phyloP scores from a whole-genome alignment of 148 eudicot genomes.

The Rhododendron ovatum region DNA sequence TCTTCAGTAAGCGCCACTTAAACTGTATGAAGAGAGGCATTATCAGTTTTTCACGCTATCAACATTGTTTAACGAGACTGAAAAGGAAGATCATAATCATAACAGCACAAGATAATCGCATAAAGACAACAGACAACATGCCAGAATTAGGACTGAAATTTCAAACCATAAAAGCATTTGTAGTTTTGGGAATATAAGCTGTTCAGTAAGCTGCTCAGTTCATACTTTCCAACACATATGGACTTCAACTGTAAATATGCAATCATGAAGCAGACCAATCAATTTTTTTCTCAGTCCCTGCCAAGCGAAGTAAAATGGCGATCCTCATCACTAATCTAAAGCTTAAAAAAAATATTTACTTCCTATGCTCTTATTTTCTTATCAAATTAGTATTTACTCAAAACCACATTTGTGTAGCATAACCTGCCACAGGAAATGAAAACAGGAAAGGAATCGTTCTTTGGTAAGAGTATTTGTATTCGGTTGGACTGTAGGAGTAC shows the following conservation, averaged over 20 bases:
- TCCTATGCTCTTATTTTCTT: not conserved
- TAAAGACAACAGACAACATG: not conserved
- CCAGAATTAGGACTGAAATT: not conserved
- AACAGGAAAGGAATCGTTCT: not conserved
- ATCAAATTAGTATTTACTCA: not conserved
- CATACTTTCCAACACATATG: not conserved
- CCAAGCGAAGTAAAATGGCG: not conserved
- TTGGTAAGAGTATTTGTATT: not conserved
- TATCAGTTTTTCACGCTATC: not conserved
- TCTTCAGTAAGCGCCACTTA: constrained; percentile 77
- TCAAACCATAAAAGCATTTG: not conserved
- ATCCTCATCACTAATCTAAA: not conserved
- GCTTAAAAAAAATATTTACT: not conserved
- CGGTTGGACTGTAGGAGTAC: not conserved
- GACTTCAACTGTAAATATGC: not conserved
- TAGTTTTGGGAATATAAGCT: not conserved
- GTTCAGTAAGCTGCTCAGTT: too few species aligned
- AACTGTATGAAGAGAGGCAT: constrained; percentile 41
- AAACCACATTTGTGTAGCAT: not conserved
- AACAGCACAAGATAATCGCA: not conserved
- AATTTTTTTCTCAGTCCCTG: not conserved
- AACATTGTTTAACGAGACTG: not conserved
- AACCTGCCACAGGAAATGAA: not conserved
- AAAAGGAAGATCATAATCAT: not conserved
- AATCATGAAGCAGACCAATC: not conserved